phyloP scores from a whole-genome alignment of 345 rosid species.

The Brassica carinata region DNA sequence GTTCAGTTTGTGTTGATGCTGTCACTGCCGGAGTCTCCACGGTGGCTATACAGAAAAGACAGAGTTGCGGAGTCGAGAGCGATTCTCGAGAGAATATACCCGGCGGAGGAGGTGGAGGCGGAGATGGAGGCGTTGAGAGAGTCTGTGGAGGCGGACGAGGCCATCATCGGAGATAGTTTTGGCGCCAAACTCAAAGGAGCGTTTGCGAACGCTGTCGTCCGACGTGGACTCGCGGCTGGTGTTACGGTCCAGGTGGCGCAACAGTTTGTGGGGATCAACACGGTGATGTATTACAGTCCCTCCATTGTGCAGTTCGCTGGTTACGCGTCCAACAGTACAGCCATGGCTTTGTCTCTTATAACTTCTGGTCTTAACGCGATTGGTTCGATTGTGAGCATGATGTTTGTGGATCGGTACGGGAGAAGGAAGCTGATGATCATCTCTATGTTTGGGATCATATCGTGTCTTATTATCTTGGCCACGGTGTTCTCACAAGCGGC shows the following conservation, averaged over 20 bases:
- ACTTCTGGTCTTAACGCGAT: constrained; percentile 83
- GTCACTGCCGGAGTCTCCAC: constrained; percentile 81
- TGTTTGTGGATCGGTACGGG: constrained; percentile 74
- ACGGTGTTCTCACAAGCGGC: constrained; percentile 64
- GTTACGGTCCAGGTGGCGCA: constrained; percentile 86
- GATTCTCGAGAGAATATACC: constrained; percentile 66
- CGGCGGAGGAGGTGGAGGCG: constrained; percentile 57
- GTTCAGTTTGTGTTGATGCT: constrained; percentile 72
- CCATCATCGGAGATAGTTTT: constrained; percentile 47
- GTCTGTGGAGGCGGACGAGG: constrained; percentile 60
- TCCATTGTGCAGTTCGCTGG: constrained; percentile 90
- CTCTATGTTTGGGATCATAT: constrained; percentile 71
- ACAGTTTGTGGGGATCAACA: constrained; percentile 89
- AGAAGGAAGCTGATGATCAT: constrained; percentile 78
- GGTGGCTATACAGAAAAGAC: constrained; percentile 71
- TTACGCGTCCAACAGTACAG: constrained; percentile 75
- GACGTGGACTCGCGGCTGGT: constrained; percentile 84
- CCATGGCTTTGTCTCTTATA: constrained; percentile 78
- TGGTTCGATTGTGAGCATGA: constrained; percentile 79
- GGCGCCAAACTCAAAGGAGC: constrained; percentile 71
- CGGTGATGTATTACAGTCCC: constrained; percentile 88
- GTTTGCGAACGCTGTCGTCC: constrained; percentile 38
- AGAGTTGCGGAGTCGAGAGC: constrained; percentile 59
- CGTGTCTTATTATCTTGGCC: constrained; percentile 54
- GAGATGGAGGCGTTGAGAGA: constrained; percentile 54